These are phyloP conservation scores for Calonectria pteridis DNA, from an alignment of 2,329 filamentous ascomycete species.

Conservation along the genomic window DNA sequence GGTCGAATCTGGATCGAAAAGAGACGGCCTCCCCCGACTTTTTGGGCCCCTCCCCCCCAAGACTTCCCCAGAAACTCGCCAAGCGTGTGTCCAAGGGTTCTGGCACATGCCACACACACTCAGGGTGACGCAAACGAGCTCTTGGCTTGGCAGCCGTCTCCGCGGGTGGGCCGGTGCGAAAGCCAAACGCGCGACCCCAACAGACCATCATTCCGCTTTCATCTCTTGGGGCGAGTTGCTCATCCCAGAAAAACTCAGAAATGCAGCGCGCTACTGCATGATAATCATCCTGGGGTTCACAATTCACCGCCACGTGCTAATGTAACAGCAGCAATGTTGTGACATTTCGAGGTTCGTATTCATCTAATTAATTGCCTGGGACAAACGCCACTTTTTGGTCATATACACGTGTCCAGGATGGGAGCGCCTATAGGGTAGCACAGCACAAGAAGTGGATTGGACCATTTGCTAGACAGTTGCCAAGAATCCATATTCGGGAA, in stretches of 20 bases:
- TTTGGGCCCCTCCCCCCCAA: background rate
- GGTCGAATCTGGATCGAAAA: background rate
- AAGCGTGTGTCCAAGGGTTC: background rate
- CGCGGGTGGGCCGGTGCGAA: background rate
- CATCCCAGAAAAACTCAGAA: background rate
- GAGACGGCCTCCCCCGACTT: background rate
- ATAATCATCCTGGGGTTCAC: background rate
- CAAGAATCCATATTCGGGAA: background rate
- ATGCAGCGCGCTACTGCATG: background rate
- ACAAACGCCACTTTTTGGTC: background rate
- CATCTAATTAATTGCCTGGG: background rate
- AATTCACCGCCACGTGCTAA: background rate
- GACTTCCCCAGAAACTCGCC: background rate
- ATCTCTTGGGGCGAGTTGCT: background rate
- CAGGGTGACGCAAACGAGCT: background rate
- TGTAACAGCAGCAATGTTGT: background rate
- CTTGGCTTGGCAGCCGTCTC: background rate
- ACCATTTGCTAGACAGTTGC: background rate
- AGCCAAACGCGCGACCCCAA: background rate
- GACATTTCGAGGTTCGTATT: background rate
- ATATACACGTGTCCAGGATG: background rate
- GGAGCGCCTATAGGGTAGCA: background rate
- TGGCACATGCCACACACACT: background rate
- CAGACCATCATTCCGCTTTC: conserved; percentile 6
- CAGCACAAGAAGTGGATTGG: background rate